Percentiles rank a stretch among this genome's conserved stretches.
phyloP scores from a whole-genome alignment of 2,329 filamentous ascomycete genomes.

The Neonectria coccinea region DNA sequence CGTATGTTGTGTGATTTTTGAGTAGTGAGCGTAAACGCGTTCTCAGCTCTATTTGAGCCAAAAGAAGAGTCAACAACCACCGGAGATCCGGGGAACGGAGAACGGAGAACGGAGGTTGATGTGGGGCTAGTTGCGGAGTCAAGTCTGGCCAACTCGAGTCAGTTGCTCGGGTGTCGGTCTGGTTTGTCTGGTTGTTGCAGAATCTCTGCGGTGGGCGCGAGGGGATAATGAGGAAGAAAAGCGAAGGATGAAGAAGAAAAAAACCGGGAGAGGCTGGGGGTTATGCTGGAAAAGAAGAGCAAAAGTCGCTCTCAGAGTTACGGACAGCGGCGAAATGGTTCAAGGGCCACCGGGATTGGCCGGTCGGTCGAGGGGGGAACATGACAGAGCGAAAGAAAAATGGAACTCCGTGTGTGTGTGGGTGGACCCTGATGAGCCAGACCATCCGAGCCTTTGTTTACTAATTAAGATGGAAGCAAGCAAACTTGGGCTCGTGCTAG shows the following conservation, averaged over 20 bases:
- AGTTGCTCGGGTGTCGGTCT: constrained; percentile 1
- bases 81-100: constrained; percentile 34
- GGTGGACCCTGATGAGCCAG: constrained; percentile 32
- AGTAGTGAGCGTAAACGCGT: background rate
- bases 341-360: constrained; percentile 41
- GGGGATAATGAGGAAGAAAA: constrained; percentile 15
- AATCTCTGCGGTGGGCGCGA: constrained; percentile 21
- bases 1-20: background rate
- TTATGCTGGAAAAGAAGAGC: constrained; percentile 18
- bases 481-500: background rate
- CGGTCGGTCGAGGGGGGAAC: constrained; percentile 41
- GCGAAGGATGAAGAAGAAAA: background rate
- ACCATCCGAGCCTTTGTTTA: constrained; percentile 6
- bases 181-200: background rate
- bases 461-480: background rate
- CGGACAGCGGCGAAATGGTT: constrained; percentile 40
- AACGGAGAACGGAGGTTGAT: constrained; percentile 33
- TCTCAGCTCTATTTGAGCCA: constrained; percentile 9
- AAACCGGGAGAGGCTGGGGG: constrained; percentile 16
- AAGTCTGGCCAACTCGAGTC: constrained; percentile 21
- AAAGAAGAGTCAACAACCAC: constrained; percentile 19
- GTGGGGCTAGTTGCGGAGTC: constrained; percentile 40
- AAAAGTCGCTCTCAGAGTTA: constrained; percentile 38
- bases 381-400: constrained; percentile 26
- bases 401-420: constrained; percentile 30